Evolutionary conservation across 768 basidiomycete genomes (phyloP).

Genomic region (Suillus subaureus): DNA sequence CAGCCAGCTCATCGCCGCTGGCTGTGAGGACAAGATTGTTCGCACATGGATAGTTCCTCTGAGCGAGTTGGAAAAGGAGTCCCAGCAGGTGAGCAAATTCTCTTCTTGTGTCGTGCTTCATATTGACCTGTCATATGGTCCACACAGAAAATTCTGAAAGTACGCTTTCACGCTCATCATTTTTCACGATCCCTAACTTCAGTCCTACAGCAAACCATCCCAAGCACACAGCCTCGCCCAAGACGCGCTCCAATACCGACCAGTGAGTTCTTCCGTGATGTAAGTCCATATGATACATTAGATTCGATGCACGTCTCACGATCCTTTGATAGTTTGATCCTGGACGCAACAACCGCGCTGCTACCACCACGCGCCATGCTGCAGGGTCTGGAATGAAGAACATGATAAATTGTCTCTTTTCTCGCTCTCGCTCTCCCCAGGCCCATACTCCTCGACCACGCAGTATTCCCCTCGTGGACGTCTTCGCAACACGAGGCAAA

Average conservation of each 20-base stretch:
- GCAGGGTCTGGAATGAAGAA: neutral
- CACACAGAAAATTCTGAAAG: neutral
- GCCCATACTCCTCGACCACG: neutral
- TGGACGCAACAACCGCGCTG: neutral
- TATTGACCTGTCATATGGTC: neutral
- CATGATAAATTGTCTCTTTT: neutral
- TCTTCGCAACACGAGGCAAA: neutral
- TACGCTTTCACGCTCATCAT: neutral
- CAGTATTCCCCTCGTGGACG: neutral
- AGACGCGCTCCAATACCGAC: neutral
- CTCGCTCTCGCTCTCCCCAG: neutral
- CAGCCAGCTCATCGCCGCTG: neutral
- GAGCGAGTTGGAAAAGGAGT: neutral
- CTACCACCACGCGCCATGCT: neutral
- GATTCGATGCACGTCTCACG: neutral
- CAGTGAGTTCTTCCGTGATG: neutral
- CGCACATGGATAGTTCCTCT: neutral
- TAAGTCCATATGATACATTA: neutral
- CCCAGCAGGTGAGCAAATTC: neutral
- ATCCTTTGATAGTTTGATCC: neutral
- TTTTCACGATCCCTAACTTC: neutral
- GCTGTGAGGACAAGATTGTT: neutral
- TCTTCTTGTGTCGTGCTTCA: neutral
- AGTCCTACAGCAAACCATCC: neutral
- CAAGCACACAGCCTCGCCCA: neutral